phyloP scores from a whole-genome alignment of 192 early-diverging fungal genomes.

The Phlyctochytrium arcticum region DNA sequence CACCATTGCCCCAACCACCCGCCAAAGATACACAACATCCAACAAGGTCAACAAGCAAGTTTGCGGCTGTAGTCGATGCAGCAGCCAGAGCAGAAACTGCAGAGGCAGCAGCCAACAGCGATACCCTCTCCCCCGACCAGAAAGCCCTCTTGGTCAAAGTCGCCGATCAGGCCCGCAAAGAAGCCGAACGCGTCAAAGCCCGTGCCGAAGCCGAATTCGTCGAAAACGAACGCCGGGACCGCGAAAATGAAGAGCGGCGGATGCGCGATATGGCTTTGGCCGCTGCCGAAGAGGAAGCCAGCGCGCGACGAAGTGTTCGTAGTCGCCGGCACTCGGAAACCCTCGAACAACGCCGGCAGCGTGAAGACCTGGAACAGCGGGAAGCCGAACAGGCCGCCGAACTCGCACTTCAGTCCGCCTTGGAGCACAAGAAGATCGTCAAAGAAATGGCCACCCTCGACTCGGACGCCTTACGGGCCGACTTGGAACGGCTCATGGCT shows the following conservation, averaged over 20 bases:
- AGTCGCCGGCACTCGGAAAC: background rate
- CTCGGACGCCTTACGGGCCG: slow-evolving; percentile 12
- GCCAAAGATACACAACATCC: too few relatives aligned
- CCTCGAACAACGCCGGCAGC: background rate
- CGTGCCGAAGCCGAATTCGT: background rate
- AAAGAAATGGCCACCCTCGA: slow-evolving; percentile 13
- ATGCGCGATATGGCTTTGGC: slow-evolving; percentile 21
- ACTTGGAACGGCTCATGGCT: slow-evolving; percentile 15
- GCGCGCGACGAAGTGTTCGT: background rate
- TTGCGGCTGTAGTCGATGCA: background rate
- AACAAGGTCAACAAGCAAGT: too few relatives aligned
- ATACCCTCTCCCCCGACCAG: background rate
- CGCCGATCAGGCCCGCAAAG: background rate
- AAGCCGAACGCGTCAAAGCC: slow-evolving; percentile 10
- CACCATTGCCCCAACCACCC: background rate
- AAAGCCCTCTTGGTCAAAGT: background rate
- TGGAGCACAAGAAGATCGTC: slow-evolving; percentile 13
- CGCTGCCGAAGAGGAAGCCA: slow-evolving; percentile 12
- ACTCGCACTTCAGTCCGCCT: background rate
- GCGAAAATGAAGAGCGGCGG: slow-evolving; percentile 6
- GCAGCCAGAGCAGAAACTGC: background rate
- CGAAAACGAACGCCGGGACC: background rate
- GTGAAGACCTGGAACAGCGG: slow-evolving; percentile 10
- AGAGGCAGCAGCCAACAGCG: background rate
- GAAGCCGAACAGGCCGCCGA: slow-evolving; percentile 11